These are phyloP conservation scores for Ananas comosus DNA, from an alignment of 176 grass and related monocot species.

Conservation along the genomic window DNA sequence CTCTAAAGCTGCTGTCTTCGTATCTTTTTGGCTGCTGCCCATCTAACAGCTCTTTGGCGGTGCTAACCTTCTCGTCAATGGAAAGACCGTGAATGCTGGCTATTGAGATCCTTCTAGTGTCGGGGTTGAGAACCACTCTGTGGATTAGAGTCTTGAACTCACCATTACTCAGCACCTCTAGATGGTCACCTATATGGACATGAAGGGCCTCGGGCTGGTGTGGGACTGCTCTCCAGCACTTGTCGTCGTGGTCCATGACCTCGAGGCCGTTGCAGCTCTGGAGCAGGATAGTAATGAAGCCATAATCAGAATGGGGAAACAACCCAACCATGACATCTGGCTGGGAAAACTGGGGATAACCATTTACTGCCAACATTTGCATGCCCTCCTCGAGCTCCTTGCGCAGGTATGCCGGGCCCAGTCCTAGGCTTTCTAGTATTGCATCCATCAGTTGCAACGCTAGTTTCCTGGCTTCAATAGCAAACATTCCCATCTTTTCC, in stretches of 20 bases:
- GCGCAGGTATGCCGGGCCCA: conserved; percentile 26
- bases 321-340: conserved; percentile 32
- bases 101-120: conserved; percentile 38
- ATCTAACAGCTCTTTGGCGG: conserved; percentile 40
- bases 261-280: conserved; percentile 55
- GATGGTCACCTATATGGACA: conserved; percentile 55
- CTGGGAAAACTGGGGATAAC: conserved; percentile 31
- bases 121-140: conserved; percentile 40
- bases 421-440: conserved; percentile 59
- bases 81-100: conserved; percentile 68
- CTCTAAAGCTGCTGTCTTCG: conserved; percentile 59
- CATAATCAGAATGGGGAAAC: conserved; percentile 56
- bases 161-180: conserved; percentile 78
- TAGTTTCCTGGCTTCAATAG: conserved; percentile 29
- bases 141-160: conserved; percentile 53
- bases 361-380: conserved; percentile 57
- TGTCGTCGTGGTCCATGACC: conserved; percentile 28
- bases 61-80: conserved; percentile 41
- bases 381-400: conserved; percentile 44
- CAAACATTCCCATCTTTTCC: conserved; percentile 53
- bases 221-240: conserved; percentile 38
- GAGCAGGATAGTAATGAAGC: conserved; percentile 63
- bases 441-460: conserved; percentile 36
- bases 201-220: conserved; percentile 26
- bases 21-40: conserved; percentile 44